Base-by-base conservation (phyloP, 2,329 filamentous ascomycete species). In the Fusarium acutatum region DNA sequence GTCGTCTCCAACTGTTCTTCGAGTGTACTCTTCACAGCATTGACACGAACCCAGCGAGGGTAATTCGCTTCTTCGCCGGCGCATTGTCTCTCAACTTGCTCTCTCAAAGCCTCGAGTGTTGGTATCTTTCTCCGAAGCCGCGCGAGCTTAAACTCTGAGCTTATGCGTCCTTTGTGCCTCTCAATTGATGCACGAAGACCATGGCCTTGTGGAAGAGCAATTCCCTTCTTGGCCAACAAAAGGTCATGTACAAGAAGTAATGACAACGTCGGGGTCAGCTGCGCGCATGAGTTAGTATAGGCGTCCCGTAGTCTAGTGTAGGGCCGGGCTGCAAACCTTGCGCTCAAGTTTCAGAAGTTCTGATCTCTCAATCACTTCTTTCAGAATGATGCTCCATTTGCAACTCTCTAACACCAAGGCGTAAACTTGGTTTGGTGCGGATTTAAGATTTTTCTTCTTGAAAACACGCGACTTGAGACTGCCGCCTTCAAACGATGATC, bases 21-120 rank as follows among this genome's bases (percentile, higher is more conserved):
- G 10, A 97, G 80, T 1, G 88, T 92, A 17, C 91, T 92, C 75
- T 91, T 92, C 18, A 98, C 83, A 1, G 91, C 90, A 79, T 98
- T 99, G 71, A 98, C 87, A 5, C 96, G 90, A 44, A 97, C 90
- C 96, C 96, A 99, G 60, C 96, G 90, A n/a, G 95, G 95, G 79
- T 96, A 93, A 44, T 84, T 83, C 38, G 87, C 83, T 69, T 88
- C 84, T 32, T 86, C 84, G 11, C 87, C 83, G 13, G 84, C 84
- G 26, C 86, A 85, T 37, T 84, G 81, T 49, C 82, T 79, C 65
- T 90, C 86, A 59, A 94, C 83, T 64, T 89, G 84, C 32, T 86
- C 84, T 47, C 87, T 88, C 60, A 98, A 86, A 1, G 88, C 88
- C 7, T 93, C 90, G 2, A 97, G 72, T 0, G 93, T 90, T 0